Evolutionary conservation across 1,284 basidiomycete species (phyloP).

Genomic region (Marasmius tenuissimus): DNA sequence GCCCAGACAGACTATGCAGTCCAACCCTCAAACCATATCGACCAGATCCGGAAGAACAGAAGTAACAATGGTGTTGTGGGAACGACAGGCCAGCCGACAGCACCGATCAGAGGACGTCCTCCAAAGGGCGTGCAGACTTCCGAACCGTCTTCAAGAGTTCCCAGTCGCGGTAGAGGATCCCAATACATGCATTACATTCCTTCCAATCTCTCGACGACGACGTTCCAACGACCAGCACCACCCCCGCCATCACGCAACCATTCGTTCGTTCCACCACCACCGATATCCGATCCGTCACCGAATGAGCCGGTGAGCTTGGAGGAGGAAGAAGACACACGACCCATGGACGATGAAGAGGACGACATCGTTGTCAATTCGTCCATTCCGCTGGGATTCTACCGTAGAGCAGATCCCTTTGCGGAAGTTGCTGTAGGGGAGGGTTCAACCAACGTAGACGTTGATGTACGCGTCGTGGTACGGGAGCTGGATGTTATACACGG

Average conservation of each 20-base stretch:
- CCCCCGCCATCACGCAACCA: not conserved
- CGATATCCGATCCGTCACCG: not conserved
- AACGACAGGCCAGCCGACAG: not conserved
- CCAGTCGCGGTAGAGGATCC: not conserved
- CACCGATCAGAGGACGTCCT: not conserved
- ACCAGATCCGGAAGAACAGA: not conserved
- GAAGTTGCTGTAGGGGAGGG: not conserved
- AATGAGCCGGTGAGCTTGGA: not conserved
- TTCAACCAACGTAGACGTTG: not conserved
- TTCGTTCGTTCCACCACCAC: not conserved
- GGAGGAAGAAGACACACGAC: not conserved
- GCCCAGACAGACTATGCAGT: not conserved
- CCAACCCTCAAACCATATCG: not conserved
- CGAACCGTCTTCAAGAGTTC: not conserved
- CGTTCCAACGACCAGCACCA: not conserved
- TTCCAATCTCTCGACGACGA: not conserved
- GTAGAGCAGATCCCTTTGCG: not conserved
- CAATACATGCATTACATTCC: constrained; percentile 5
- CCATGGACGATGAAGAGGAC: not conserved
- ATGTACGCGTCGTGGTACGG: not conserved
- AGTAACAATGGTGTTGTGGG: not conserved
- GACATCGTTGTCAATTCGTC: not conserved
- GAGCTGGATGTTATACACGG: not conserved
- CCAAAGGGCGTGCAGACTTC: not conserved
- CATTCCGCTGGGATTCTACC: not conserved